Base-by-base conservation (phyloP, 2,329 filamentous ascomycete species). In the Paracoccidioides brasiliensis region DNA sequence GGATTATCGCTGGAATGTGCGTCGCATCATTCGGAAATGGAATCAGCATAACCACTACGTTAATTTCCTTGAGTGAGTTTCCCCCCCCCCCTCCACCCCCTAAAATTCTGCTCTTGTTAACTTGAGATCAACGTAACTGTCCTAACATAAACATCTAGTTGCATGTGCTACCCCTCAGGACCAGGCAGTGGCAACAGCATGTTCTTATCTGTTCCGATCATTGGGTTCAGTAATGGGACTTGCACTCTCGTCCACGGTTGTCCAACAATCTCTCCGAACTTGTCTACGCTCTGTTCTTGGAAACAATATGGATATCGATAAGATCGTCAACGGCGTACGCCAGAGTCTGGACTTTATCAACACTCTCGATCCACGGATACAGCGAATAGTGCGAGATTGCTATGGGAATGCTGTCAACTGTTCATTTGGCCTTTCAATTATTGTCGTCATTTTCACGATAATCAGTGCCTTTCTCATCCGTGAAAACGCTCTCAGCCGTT, bases 191-290 rank as follows among this genome's bases (percentile, higher is more conserved):
- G 85, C 83, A 3, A 86, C 87, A 14, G 87, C 88, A 6, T 89
- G 85, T 67, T 86, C 83, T 22, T 91, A 91, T 69, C 80, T 91
- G 30, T 91, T 91, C 75, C 82, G 87, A 42, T 85, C 84, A 1
- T 75, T 90, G 0, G 88, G 81, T 9, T 79, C 76, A 14, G 80
- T 82, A 8, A 76, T 82, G 42, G 80, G 86, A 9, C 76, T 90
- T 55, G 85, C 84, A n/a, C 72, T 88, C 56, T 80, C 80, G 52
- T 82, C 85, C 1, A 86, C 85, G 1, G 77, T 88, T 6, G 78
- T 89, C 48, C 88, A 91, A 65, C 81, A 86, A 64, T 76, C 77
- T 2, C 74, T 91, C 22, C 76, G 85, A 14, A 72, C 71, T 2
- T 73, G 78, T 49, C 73, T 91, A 3, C 72, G 74, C 2, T 63